phyloP scores from a whole-genome alignment of 2,329 filamentous ascomycete genomes.

The Fusarium penzigii region DNA sequence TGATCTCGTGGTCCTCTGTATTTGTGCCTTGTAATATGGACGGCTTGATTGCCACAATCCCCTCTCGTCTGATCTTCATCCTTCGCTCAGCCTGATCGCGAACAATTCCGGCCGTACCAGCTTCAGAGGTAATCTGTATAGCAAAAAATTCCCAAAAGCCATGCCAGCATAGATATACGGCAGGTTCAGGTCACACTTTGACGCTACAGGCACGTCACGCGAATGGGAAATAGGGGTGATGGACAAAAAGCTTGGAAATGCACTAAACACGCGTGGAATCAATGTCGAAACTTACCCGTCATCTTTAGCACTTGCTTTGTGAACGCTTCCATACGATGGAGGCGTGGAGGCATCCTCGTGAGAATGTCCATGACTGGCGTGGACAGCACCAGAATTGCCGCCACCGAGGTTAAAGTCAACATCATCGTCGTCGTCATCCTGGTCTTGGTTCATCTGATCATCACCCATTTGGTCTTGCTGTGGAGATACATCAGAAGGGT shows the following conservation, averaged over 20 bases:
- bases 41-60: constrained; percentile 25
- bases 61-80: constrained; percentile 3
- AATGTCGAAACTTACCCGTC: constrained; percentile 42
- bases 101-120: constrained; percentile 32
- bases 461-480: constrained; percentile 32
- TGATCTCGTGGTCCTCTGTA: constrained; percentile 21
- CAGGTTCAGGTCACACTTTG: constrained; percentile 21
- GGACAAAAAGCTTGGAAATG: constrained; percentile 20
- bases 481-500: constrained; percentile 21
- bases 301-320: constrained; percentile 65
- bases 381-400: constrained; percentile 31
- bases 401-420: constrained; percentile 61
- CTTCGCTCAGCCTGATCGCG: constrained; percentile 26
- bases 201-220: constrained; percentile 11
- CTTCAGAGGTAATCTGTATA: constrained; percentile 21
- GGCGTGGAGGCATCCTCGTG: constrained; percentile 35
- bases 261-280: constrained; percentile 14
- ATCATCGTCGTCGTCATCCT: constrained; percentile 56
- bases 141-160: constrained; percentile 17
- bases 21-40: constrained; percentile 23
- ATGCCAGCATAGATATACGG: constrained; percentile 19
- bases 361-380: constrained; percentile 26
- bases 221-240: constrained; percentile 10
- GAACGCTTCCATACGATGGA: constrained; percentile 39
- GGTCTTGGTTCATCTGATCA: constrained; percentile 46